Conservation (phyloP, 2,329 filamentous ascomycete genomes). For the Xylariaceae sp. region DNA sequence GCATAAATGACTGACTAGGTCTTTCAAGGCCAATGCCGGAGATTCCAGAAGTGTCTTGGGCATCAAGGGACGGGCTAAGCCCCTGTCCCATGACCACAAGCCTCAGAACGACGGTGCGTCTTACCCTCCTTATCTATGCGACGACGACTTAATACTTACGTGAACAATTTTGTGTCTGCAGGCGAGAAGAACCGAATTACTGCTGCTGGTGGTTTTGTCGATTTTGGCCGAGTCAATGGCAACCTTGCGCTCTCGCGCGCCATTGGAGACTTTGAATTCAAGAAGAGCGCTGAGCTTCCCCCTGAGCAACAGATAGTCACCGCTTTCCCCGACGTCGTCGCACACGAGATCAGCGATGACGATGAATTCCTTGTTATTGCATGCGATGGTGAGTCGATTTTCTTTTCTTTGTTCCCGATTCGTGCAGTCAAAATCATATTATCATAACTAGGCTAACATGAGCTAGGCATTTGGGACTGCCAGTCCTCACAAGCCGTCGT, state of each 20-base stretch:
- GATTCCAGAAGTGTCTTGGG: constrained; percentile 93
- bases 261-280: constrained; percentile 99
- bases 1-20: constrained; percentile 24
- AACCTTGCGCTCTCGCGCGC: constrained; percentile 94
- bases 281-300: constrained; percentile 93
- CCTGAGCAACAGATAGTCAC: constrained; percentile 99
- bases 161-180: constrained; percentile 34
- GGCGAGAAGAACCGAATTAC: constrained; percentile 94
- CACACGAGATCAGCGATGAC: constrained; percentile 84
- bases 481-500: constrained; percentile 96
- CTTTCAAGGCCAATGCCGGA: constrained; percentile 82
- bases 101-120: constrained; percentile 87
- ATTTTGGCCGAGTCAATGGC: constrained; percentile 97
- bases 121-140: background rate
- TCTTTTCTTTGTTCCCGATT: background rate
- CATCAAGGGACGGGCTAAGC: constrained; percentile 95
- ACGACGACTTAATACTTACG: constrained; percentile 3
- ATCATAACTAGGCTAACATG: constrained; percentile 8
- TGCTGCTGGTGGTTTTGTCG: constrained; percentile 93
- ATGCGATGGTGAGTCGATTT: constrained; percentile 68
- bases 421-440: background rate
- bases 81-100: constrained; percentile 98
- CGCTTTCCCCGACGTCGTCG: constrained; percentile 87
- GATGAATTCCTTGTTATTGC: constrained; percentile 94
- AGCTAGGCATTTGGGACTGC: constrained; percentile 94